Conservation (phyloP, 176 grass and related monocot genomes). For the Rhynchospora pubera region DNA sequence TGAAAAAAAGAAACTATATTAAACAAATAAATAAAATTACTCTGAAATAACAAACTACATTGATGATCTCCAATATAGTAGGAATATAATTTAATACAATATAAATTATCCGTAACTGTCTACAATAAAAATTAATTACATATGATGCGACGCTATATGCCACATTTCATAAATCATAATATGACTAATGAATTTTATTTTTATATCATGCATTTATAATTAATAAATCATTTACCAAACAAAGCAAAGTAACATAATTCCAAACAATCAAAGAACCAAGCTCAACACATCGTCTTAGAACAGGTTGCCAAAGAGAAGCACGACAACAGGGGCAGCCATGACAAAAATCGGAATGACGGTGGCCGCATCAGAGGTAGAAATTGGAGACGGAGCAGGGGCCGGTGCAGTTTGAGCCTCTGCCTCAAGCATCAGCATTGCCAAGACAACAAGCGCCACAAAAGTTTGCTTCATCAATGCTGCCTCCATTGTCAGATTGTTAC, state of each 20-base stretch:
- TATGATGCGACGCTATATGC: no score
- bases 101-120: no score
- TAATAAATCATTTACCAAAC: no score
- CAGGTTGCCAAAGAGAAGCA: conserved; percentile 5
- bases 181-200: no score
- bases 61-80: no score
- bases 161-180: no score
- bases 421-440: neutral
- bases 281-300: neutral
- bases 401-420: neutral
- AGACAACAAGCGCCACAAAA: neutral
- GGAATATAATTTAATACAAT: no score
- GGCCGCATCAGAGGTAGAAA: neutral
- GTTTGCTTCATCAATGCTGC: neutral
- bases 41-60: no score
- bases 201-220: no score
- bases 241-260: neutral
- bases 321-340: neutral
- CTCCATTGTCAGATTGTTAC: neutral
- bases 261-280: neutral
- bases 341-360: neutral
- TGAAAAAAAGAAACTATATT: no score
- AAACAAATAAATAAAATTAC: no score
- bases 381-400: neutral
- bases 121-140: no score